A percentile compares a stretch with the other conserved stretches of the same genome.
phyloP scores from a whole-genome alignment of 768 basidiomycete species.

The Kwoniella newhampshirensis region DNA sequence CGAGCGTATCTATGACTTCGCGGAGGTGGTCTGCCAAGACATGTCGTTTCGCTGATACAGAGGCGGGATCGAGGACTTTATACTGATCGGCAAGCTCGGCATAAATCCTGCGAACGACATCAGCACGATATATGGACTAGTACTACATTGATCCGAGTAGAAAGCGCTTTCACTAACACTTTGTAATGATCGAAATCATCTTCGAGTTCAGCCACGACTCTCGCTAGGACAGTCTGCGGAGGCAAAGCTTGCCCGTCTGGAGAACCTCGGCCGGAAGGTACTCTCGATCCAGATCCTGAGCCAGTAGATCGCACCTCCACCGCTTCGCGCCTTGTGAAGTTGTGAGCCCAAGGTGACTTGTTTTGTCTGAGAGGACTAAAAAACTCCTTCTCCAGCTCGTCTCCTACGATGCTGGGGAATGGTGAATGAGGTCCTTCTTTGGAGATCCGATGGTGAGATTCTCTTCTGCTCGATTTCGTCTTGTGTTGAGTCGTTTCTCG shows the following conservation, averaged over 20 bases:
- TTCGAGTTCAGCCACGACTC: constrained; percentile 83
- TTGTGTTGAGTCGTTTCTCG: not conserved
- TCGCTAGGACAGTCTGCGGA: constrained; percentile 80
- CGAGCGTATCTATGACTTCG: constrained; percentile 87
- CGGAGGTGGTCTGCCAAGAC: constrained; percentile 82
- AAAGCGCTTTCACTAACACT: constrained; percentile 70
- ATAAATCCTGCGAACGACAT: constrained; percentile 66
- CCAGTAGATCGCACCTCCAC: not conserved
- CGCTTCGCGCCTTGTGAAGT: no score
- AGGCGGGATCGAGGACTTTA: constrained; percentile 79
- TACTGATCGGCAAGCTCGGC: constrained; percentile 89
- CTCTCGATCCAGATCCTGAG: not conserved
- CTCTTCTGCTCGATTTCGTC: constrained; percentile 8
- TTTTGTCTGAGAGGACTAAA: constrained; percentile 4
- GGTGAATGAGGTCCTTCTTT: constrained; percentile 21
- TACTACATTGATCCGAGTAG: not conserved
- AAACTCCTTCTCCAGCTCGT: constrained; percentile 62
- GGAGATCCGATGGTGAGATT: not conserved
- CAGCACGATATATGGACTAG: not conserved
- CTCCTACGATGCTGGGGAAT: constrained; percentile 80
- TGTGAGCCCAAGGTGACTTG: not conserved
- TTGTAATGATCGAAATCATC: constrained; percentile 95
- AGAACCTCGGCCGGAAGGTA: not conserved
- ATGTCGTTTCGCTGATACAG: constrained; percentile 75
- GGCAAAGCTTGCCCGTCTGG: constrained; percentile 59